Evolutionary conservation across 345 rosid genomes (phyloP), one percentile per base, ranked within the genome.

Genomic region (Hibiscus trionum): DNA sequence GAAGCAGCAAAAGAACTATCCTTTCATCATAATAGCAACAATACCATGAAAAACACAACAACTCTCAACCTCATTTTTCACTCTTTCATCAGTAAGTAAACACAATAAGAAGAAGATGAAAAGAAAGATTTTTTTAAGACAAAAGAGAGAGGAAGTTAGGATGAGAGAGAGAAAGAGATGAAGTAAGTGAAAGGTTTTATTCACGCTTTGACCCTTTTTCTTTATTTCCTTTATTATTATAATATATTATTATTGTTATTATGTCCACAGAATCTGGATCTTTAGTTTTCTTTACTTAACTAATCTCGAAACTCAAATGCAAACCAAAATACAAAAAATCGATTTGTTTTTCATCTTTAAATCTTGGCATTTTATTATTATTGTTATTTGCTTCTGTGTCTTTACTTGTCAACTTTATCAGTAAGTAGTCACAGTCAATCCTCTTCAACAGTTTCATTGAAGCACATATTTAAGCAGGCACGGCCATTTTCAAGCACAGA

Each of bases 171-270:
- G 27, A 74, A 81, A 81, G 78, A 77, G 69, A 64, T 24, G 44
- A 47, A 77, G 72, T 71, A 78, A 82, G 73, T 52, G 82, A 84
- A 76, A 79, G 84, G 84, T 77, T 88, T 85, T 85, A 81, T 77
- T 82, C 89, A 84, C 90, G 88, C 84, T 79, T 84, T 56, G 85
- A 78, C 77, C 82, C 69, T 75, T 78, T 24, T 21, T 57, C 26
- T 19, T 19, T 55, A 55, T 9, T 17, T 19, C 4, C 59, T 55
- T 49, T 47, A 47, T 47, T 14, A 27, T 4, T 27, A 21, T 27
- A 21, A 21, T 21, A 21, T 21, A 26, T 4, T 58, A 58, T 0
- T 58, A 26, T 11, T 27, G 11, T 11, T 58, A 58, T 4, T 26
- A 58, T 24, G 4, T 52, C 56, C 56, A 52, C 12, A 49, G 53